Base-by-base conservation (phyloP, 192 early-diverging fungal genomes). In the Entomortierella parvispora region DNA sequence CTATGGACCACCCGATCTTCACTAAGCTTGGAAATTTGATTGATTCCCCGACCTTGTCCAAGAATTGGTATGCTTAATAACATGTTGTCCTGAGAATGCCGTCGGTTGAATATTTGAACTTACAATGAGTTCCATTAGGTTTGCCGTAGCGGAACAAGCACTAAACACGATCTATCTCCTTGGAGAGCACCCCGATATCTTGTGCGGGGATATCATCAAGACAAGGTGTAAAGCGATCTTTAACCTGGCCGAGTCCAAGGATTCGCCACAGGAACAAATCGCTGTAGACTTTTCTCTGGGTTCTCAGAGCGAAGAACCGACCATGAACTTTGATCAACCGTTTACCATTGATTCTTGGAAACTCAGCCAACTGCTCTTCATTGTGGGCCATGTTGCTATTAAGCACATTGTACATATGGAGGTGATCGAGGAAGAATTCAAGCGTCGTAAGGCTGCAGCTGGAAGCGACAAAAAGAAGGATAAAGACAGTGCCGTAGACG, bases 321-420 rank as follows among this genome's bases (percentile, higher is more conserved):
- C 70, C 18, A 55, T 61, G 47, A 53, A 81, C 62, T 49, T 57
- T 74, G 72, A 77, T 23, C 62, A 61, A 18, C 58, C 65, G 2
- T 77, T 62, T 32, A 25, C 46, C 25, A 62, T 68, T 11, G 86
- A 90, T 60, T 76, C 91, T 31, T 88, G 93, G 76, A 91, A 94
- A 42, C 86, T 99, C 11, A 89, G 90, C 58, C 93, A 96, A 46
- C 81, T 99, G 15, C 74, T 96, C 23, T 99, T 99, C 60, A 82
- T 98, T 29, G 91, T 96, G 29, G 97, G 98, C 0, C 98, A 99
- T 79, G 89, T 97, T 17, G 97, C 95, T 0, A 92, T 99, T 65
- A 96, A 98, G 82, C 93, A 97, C 68, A 96, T 97, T 71, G 96
- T 97, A 32, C 91, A 97, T 79, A 82, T 99, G 49, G 98, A 99